Conservation (phyloP, 768 basidiomycete genomes). For the Trametes maxima region DNA sequence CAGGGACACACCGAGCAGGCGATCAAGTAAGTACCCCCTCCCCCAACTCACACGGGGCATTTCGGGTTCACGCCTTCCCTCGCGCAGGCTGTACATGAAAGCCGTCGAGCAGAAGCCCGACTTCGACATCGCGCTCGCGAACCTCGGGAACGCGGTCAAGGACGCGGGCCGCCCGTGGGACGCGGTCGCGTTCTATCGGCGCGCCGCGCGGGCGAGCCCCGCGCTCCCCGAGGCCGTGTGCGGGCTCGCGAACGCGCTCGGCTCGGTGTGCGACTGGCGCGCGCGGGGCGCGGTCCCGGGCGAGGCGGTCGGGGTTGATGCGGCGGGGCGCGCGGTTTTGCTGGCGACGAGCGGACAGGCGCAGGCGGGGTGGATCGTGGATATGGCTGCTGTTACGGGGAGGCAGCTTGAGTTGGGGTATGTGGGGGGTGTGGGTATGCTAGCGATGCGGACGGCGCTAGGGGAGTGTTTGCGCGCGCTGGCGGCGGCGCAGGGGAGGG, state of each 20-base stretch:
- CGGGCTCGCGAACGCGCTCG: constrained; percentile 48
- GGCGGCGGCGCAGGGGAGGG: constrained; percentile 30
- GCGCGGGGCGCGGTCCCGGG: constrained; percentile 40
- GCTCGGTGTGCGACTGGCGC: constrained; percentile 50
- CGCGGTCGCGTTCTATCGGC: constrained; percentile 47
- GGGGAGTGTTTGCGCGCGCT: constrained; percentile 44
- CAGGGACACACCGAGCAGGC: constrained; percentile 45
- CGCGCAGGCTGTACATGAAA: constrained; percentile 42
- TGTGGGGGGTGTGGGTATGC: constrained; percentile 33
- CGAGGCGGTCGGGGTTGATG: constrained; percentile 28
- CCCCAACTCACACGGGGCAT: neutral
- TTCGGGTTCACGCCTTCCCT: neutral
- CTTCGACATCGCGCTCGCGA: constrained; percentile 54
- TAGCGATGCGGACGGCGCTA: constrained; percentile 30
- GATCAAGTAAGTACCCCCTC: constrained; percentile 38
- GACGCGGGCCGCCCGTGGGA: constrained; percentile 47
- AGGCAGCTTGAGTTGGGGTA: constrained; percentile 40
- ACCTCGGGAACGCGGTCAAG: constrained; percentile 53
- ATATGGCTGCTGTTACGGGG: constrained; percentile 40
- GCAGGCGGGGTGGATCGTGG: constrained; percentile 39
- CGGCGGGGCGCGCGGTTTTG: constrained; percentile 22
- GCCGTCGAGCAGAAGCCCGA: constrained; percentile 46
- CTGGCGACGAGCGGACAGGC: constrained; percentile 1
- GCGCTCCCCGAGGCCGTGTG: constrained; percentile 50
- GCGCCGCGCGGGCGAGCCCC: constrained; percentile 46